Base-by-base conservation (phyloP, 805 yeast species). In the Metschnikowia gruessii region DNA sequence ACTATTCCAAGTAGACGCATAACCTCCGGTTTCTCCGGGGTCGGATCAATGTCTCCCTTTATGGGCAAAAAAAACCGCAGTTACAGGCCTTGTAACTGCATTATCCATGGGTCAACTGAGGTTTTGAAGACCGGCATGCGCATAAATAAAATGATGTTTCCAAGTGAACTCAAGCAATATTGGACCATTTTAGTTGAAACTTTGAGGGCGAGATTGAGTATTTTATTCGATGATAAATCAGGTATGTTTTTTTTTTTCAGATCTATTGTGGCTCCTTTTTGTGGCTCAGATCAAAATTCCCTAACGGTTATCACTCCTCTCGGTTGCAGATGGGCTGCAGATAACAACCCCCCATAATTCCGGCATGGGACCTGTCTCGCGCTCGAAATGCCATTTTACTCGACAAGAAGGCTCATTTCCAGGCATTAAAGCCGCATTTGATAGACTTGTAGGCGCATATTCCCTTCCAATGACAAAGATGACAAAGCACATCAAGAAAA, bases 381-480 rank as follows among this genome's bases (percentile, higher is more conserved):
- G 22, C 33, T 6, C 5, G 15, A 17, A 15, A 26, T 21, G 22
- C 12, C 7, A 22, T 17, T 11, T 11, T 4, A 12, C 19, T n/a
- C 13, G 22, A 33, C 22, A 26, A 42, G 11, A 26, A 16, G 40
- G 3, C 19, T 26, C 40, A 19, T n/a, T 22, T 10, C 28, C 11
- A 26, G 26, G 15, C 18, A 26, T 19, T 28, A 57, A 42, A 37
- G 40, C 43, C 61, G 58, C 61, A 55, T 42, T 18, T 22, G 17
- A 24, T 16, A 13, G 55, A 46, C 40, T 37, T 39, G 37, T 53
- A 51, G 46, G 44, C 57, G 61, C 59, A 56, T 55, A 46, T n/a
- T n/a, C 28, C 32, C 41, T n/a, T 21, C 33, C 33, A 17, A 33
- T 24, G 38, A 17, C 17, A 15, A 11, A 3, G 15, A 16, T 34